These are phyloP conservation scores for Curvularia lunata DNA, from an alignment of 2,329 filamentous ascomycete species.

Conservation along the genomic window DNA sequence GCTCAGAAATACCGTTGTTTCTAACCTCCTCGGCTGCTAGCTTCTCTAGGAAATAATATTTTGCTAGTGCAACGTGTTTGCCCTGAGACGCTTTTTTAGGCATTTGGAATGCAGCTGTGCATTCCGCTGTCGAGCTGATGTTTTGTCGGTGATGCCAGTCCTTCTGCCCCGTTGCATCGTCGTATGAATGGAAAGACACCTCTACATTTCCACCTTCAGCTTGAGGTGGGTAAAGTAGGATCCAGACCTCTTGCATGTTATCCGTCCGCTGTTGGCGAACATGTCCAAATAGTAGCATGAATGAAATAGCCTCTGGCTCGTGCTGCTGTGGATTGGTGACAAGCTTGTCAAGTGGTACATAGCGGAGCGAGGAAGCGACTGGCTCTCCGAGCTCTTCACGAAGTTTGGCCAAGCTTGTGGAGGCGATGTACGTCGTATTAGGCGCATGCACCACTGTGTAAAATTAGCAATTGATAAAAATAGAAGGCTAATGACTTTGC, in stretches of 20 bases:
- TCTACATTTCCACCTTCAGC: neutral
- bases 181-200: neutral
- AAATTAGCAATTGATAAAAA: neutral
- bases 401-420: neutral
- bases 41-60: slow-evolving; percentile 14
- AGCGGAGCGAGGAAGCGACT: neutral
- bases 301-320: neutral
- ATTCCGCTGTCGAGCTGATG: neutral
- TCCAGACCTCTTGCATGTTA: neutral
- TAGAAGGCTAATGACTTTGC: neutral
- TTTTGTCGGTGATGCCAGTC: neutral
- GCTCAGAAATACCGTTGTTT: neutral
- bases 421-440: neutral
- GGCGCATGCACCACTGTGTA: neutral
- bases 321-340: neutral
- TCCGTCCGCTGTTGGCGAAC: neutral
- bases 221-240: neutral
- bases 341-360: neutral
- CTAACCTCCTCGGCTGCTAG: neutral
- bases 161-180: neutral
- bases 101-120: neutral
- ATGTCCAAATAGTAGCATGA: slow-evolving; percentile 2
- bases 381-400: neutral
- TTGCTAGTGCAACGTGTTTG: slow-evolving; percentile 10
- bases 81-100: neutral